Conservation (phyloP, 2,329 filamentous ascomycete genomes). For the Neofusicoccum laricinum region DNA sequence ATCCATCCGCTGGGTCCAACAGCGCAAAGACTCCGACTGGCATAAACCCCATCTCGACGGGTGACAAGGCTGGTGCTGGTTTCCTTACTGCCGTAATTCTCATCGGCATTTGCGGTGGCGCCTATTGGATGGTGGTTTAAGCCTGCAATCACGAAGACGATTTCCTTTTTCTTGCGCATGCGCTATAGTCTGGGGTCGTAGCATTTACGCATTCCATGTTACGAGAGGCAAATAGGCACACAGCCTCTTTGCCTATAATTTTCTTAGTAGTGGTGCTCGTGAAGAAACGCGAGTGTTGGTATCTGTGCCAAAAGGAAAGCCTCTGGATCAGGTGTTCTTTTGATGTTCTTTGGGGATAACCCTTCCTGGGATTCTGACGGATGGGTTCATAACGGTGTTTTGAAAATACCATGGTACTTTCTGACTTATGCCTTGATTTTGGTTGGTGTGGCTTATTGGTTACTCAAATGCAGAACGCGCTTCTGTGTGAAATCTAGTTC, state of each 20-base stretch:
- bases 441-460: not conserved
- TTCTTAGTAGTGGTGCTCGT: not conserved
- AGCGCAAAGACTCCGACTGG: slow-evolving; percentile 28
- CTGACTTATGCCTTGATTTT: not conserved
- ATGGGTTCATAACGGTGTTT: slow-evolving; percentile 1
- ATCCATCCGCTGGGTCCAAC: slow-evolving; percentile 41
- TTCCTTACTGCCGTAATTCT: slow-evolving; percentile 62
- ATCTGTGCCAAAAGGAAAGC: not conserved
- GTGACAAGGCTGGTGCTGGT: slow-evolving; percentile 66
- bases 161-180: not conserved
- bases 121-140: slow-evolving; percentile 51
- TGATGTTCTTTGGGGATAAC: not conserved
- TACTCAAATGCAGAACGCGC: not conserved
- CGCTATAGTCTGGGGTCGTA: not conserved
- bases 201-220: not conserved
- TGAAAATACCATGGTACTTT: not conserved
- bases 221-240: not conserved
- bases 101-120: slow-evolving; percentile 53
- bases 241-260: not conserved
- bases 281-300: not conserved
- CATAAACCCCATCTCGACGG: slow-evolving; percentile 48
- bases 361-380: not conserved
- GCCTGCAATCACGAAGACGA: not conserved
- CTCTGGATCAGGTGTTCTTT: not conserved
- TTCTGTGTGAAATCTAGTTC: not conserved